A percentile compares a stretch with the other conserved stretches of the same genome.
These are phyloP conservation scores for Syzygium oleosum DNA, from an alignment of 345 rosid species.

Conservation along the genomic window DNA sequence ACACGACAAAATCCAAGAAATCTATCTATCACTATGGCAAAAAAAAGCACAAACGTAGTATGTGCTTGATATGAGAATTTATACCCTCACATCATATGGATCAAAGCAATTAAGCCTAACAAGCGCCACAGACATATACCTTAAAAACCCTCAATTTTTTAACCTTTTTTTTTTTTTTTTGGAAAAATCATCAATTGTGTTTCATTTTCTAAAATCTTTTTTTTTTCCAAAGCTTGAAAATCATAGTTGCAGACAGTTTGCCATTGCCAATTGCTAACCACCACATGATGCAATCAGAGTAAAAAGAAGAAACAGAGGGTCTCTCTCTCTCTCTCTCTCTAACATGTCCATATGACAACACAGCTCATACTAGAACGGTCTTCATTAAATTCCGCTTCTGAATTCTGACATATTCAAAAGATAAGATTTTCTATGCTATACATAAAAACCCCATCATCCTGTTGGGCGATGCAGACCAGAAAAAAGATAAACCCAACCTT, in stretches of 20 bases:
- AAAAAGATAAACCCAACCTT: not conserved
- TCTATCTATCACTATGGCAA: not conserved
- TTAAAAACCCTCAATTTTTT: too few species aligned
- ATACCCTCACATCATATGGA: too few species aligned
- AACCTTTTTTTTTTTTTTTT: too few species aligned
- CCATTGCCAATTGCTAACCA: not conserved
- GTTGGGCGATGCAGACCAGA: not conserved
- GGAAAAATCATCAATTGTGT: not conserved
- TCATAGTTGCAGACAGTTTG: not conserved
- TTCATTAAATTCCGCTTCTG: not conserved
- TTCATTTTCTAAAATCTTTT: not conserved
- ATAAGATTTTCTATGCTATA: not conserved
- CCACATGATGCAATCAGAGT: not conserved
- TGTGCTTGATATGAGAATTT: not conserved
- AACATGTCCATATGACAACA: not conserved
- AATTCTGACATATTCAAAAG: not conserved
- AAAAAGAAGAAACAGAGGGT: not conserved
- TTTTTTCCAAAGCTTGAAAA: not conserved
- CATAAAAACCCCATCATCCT: not conserved
- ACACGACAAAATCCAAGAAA: not conserved
- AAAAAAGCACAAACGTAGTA: not conserved
- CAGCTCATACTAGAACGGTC: not conserved
- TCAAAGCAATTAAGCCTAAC: too few species aligned
- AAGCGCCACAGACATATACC: too few species aligned
- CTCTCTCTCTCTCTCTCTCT: not conserved